These are phyloP conservation scores for Ceratocystis diversiconidia DNA, from an alignment of 2,329 filamentous ascomycete species.

Conservation along the genomic window DNA sequence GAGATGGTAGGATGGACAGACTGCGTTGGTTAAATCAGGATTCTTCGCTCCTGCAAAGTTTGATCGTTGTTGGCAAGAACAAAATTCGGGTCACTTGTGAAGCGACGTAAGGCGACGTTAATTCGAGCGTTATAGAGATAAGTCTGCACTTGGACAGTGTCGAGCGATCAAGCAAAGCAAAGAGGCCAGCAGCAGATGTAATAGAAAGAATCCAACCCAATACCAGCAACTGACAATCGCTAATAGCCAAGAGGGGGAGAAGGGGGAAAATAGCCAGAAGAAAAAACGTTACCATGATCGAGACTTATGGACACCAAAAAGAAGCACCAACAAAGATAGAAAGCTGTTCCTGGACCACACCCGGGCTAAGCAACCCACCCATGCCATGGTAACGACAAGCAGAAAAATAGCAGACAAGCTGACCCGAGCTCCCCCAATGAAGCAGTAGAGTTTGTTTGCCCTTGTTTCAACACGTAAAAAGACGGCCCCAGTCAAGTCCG, in stretches of 20 bases:
- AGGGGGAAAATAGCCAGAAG: neutral
- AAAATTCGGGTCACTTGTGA: too few species aligned
- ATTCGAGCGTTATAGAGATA: too few species aligned
- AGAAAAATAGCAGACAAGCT: constrained; percentile 8
- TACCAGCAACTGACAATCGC: neutral
- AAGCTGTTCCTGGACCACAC: constrained; percentile 1
- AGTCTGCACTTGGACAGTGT: neutral
- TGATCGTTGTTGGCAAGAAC: too few species aligned
- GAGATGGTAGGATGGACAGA: neutral
- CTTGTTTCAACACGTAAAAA: constrained; percentile 17
- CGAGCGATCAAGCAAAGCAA: neutral
- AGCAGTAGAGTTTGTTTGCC: constrained; percentile 7
- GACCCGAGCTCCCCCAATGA: constrained; percentile 13
- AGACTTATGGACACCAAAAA: neutral
- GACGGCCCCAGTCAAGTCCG: constrained; percentile 9
- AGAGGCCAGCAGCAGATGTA: neutral
- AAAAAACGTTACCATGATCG: neutral
- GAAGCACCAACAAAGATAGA: neutral
- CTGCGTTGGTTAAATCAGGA: too few species aligned
- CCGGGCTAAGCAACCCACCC: neutral
- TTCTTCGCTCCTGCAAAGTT: too few species aligned
- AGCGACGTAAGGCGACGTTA: too few species aligned
- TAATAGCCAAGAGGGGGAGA: neutral
- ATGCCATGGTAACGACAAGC: constrained; percentile 15
- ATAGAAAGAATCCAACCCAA: neutral